These are phyloP conservation scores for Cyclotella kingstonii DNA, from an alignment of 108 stramenopile genomes.

Conservation along the genomic window DNA sequence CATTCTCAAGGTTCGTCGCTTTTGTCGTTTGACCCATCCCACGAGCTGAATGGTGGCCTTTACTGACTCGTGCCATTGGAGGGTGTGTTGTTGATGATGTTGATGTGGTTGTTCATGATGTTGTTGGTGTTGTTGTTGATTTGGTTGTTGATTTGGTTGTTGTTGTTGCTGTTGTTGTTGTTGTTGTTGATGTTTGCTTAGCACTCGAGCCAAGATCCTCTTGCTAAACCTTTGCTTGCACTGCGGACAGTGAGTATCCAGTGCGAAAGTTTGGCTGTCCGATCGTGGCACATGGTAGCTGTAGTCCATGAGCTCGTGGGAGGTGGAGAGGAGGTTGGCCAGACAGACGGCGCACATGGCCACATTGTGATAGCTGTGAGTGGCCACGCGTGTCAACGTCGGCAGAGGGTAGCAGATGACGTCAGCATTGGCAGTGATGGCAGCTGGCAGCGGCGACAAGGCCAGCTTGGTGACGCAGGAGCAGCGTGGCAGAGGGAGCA, in stretches of 20 bases:
- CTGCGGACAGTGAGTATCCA: conserved; percentile 17
- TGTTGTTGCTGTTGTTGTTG: not conserved
- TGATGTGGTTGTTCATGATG: not conserved
- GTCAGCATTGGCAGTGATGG: not conserved
- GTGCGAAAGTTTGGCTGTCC: conserved; percentile 34
- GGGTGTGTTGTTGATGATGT: not conserved
- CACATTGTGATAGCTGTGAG: conserved; percentile 17
- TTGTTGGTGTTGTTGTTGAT: conserved; percentile 7
- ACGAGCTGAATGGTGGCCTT: conserved; percentile 37
- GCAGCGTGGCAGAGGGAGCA: conserved; percentile 41
- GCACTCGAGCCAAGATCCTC: conserved; percentile 10
- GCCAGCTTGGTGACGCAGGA: conserved; percentile 31
- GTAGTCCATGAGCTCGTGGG: conserved; percentile 23
- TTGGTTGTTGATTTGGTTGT: conserved; percentile 6
- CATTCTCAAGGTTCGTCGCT: conserved; percentile 10
- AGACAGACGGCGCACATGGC: conserved; percentile 34
- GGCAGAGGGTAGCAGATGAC: not conserved
- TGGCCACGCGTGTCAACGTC: conserved; percentile 12
- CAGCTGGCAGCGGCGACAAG: conserved; percentile 1
- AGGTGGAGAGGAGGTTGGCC: conserved; percentile 5
- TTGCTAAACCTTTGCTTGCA: conserved; percentile 32
- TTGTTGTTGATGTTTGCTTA: conserved; percentile 8
- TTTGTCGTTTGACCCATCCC: conserved; percentile 38
- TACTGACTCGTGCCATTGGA: conserved; percentile 33
- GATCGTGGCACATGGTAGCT: conserved; percentile 42